These are phyloP conservation scores for Stentor roeselii DNA, from an alignment of 73 alveolate genomes.

Conservation along the genomic window DNA sequence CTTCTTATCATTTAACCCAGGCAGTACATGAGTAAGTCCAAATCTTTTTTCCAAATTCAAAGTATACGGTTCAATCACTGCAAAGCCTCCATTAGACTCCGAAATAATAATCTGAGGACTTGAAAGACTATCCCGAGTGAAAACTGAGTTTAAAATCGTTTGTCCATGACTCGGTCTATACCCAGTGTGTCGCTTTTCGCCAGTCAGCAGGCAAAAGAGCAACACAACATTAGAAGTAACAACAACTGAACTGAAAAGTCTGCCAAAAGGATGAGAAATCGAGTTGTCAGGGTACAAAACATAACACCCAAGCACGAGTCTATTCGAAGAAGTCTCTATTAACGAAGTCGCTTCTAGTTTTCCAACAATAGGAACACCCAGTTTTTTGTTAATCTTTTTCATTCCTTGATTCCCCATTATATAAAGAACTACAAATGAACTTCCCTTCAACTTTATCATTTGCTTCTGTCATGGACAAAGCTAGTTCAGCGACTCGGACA, in stretches of 20 bases:
- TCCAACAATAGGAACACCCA: background rate
- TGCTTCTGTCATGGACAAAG: background rate
- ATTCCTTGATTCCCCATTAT: background rate
- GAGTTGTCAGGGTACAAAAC: background rate
- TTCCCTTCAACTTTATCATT: background rate
- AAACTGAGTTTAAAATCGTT: background rate
- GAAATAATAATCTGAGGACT: background rate
- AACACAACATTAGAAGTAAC: background rate
- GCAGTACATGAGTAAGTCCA: background rate
- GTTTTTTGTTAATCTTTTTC: background rate
- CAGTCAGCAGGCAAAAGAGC: constrained; percentile 5
- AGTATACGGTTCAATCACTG: constrained; percentile 3
- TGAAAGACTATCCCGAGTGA: background rate
- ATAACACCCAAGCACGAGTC: background rate
- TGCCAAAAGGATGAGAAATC: background rate
- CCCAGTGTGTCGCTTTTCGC: background rate
- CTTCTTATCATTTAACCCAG: background rate
- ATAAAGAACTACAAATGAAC: background rate
- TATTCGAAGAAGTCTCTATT: background rate
- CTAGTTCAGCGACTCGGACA: background rate
- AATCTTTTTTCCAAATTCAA: background rate
- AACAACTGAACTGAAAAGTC: background rate
- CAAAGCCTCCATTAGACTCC: background rate
- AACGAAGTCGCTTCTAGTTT: background rate
- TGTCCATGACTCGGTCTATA: background rate